Base-by-base conservation (phyloP, 106 monocot species). In the Apostasia ramifera region DNA sequence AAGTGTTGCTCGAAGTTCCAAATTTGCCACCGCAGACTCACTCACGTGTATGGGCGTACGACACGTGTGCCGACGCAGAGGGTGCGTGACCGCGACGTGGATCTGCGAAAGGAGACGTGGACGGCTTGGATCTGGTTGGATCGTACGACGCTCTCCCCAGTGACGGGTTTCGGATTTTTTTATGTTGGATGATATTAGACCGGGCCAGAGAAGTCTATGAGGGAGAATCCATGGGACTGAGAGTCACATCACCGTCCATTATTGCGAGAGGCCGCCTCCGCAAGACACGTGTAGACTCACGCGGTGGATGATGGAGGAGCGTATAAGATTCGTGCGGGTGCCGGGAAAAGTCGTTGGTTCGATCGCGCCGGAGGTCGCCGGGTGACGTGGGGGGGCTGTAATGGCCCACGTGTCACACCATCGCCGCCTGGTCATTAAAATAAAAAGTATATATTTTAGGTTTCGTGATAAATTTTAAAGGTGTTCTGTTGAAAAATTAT, bases 81-180 rank as follows among this genome's bases (percentile, higher is more conserved):
- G 26, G 26, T 26, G 26, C 26, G 26, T 26, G 26, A 3, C 37
- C 73, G 37, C 38, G 38, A 73, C 73, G 66, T 65, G 66, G 72
- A 73, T 53, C 14, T 53, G 8, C 2, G 1, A 37, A 14, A 0
- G 3, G 72, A 55, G 73, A 66, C 66, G 73, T 74, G 73, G 73
- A 74, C 73, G 73, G 65, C 12, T 41, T 12, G 3, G 66, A 63
- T 43, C 3, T 14, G 1, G 14, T 26, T 52, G 6, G 2, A 3
- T 11, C 51, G 51, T 13, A 66, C 66, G 73, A 66, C 66, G 73
- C 43, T 6, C 7, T 8, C 8, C 44, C 13, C 63, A 62, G 53
- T 43, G 41, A 1, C 2, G 8, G 61, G 9, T 62, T n/a, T 8
- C 51, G 46, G 46, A 57, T 57, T 38, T 9, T 9, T 37, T 2